Conservation (phyloP, 805 yeast species). For the Priceomyces fermenticarens region DNA sequence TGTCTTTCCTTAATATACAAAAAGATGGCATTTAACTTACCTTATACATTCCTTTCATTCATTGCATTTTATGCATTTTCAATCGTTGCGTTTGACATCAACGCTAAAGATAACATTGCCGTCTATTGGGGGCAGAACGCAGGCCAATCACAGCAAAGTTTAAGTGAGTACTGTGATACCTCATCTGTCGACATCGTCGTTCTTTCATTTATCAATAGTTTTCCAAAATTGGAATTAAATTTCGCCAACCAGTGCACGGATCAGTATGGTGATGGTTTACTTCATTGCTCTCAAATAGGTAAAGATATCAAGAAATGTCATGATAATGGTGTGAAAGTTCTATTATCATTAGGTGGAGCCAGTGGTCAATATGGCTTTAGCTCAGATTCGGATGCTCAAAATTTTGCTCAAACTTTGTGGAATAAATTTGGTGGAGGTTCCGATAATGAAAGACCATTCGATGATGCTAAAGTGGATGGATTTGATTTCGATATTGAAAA, state of each 20-base stretch:
- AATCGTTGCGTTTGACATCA: conserved; percentile 11
- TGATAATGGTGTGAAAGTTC: conserved; percentile 67
- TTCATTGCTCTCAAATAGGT: conserved; percentile 41
- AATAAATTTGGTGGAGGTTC: conserved; percentile 36
- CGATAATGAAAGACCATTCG: conserved; percentile 54
- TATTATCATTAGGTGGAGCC: conserved; percentile 67
- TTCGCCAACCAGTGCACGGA: conserved; percentile 51
- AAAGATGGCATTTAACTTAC: not conserved
- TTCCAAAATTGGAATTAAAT: conserved; percentile 42
- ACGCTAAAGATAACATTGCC: conserved; percentile 22
- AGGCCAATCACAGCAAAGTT: conserved; percentile 30
- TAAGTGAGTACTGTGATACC: conserved; percentile 57
- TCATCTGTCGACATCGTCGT: conserved; percentile 69
- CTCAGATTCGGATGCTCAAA: conserved; percentile 48
- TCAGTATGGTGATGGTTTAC: conserved; percentile 42
- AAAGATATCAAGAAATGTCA: conserved; percentile 76
- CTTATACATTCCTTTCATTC: conserved; percentile 3
- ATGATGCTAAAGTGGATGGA: conserved; percentile 76
- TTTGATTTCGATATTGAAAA: conserved; percentile 76
- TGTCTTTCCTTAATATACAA: conserved; percentile 1
- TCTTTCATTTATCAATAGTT: conserved; percentile 65
- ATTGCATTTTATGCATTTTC: conserved; percentile 2
- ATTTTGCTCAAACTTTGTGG: conserved; percentile 46
- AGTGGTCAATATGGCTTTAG: conserved; percentile 40
- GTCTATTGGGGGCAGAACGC: conserved; percentile 32